Evolutionary conservation across 371 early-diverging fungal species (phyloP).

Genomic region (Mucor ambiguus): DNA sequence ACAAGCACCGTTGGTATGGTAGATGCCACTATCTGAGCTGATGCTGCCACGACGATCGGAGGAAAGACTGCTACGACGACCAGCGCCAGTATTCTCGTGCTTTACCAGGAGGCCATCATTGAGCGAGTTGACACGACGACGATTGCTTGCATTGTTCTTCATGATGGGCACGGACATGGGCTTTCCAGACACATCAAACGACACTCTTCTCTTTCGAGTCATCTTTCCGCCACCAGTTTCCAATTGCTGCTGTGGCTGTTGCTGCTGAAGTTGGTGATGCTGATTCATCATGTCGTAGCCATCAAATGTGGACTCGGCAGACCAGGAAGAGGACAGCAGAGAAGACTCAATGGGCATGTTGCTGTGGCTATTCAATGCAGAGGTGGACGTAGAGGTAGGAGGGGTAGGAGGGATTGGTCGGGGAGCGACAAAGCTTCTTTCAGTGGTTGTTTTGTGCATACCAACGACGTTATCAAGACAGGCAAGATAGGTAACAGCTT

Average conservation of each 20-base stretch:
- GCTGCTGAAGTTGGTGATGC: slow-evolving; percentile 23
- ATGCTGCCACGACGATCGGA: slow-evolving; percentile 22
- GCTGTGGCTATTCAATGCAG: background rate
- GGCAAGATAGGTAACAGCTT: slow-evolving; percentile 68
- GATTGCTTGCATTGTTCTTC: slow-evolving; percentile 24
- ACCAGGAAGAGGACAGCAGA: slow-evolving; percentile 18
- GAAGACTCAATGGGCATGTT: background rate
- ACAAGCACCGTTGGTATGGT: slow-evolving; percentile 44
- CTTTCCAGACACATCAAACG: slow-evolving; percentile 46
- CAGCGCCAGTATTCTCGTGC: slow-evolving; percentile 17
- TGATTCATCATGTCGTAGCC: slow-evolving; percentile 18
- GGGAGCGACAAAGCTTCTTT: slow-evolving; percentile 35
- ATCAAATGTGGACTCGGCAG: slow-evolving; percentile 5
- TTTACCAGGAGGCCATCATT: slow-evolving; percentile 28
- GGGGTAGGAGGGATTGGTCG: slow-evolving; percentile 15
- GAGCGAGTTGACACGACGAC: slow-evolving; percentile 49
- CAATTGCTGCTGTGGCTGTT: background rate
- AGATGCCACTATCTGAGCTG: slow-evolving; percentile 11
- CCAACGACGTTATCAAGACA: slow-evolving; percentile 82
- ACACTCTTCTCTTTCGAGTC: slow-evolving; percentile 47
- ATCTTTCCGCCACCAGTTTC: slow-evolving; percentile 29
- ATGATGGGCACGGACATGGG: slow-evolving; percentile 28
- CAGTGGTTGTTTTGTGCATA: slow-evolving; percentile 69
- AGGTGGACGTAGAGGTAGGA: background rate
- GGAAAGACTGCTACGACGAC: slow-evolving; percentile 19